Base-by-base conservation (phyloP, 345 rosid genomes). In the Salix caprea region DNA sequence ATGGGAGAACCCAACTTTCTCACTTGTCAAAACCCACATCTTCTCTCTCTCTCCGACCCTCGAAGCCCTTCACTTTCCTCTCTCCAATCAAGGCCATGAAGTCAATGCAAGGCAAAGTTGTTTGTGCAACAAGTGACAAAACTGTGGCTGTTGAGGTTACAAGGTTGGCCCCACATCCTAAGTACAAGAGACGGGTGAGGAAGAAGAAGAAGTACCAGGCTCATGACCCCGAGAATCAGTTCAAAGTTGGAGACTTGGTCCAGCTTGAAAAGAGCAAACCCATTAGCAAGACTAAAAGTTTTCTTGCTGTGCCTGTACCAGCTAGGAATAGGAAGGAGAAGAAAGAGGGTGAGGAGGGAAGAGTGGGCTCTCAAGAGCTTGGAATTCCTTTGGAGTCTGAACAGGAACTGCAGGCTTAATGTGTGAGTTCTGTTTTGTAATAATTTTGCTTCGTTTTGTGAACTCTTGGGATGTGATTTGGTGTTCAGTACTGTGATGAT, bases 201-300 rank as follows among this genome's bases (percentile, higher is more conserved):
- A 91, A 73, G 89, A 94, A 92, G 98, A 91, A 90, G 91, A 92
- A 89, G 92, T 90, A 76, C 87, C 97, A 91, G 76, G 98, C 91
- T 56, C 98, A 94, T 82, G 98, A 94, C 93, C 94, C 90, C 1
- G 95, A 89, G 2, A 92, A 91, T 84, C 81, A 78, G 76, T 92
- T 92, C 85, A 65, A 90, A 81, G 90, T 94, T 54, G 98, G 97
- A 11, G 98, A 94, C 72, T 13, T 79, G 2, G 97, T 92, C 65
- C 88, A 84, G 87, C 95, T 94, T 67, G 89, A 89, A 69, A 85
- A 82, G 82, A 74, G 95, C 82, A 88, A 86, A 42, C 97, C 98
- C 83, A 91, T 94, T 61, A 92, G 97, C 88, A 94, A 92, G 90
- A 92, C 90, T 77, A 94, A 94, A 82, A 44, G 83, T 36, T 89